Evolutionary conservation across 169 alveolate species (phyloP).

Genomic region (Eimeria brunetti): DNA sequence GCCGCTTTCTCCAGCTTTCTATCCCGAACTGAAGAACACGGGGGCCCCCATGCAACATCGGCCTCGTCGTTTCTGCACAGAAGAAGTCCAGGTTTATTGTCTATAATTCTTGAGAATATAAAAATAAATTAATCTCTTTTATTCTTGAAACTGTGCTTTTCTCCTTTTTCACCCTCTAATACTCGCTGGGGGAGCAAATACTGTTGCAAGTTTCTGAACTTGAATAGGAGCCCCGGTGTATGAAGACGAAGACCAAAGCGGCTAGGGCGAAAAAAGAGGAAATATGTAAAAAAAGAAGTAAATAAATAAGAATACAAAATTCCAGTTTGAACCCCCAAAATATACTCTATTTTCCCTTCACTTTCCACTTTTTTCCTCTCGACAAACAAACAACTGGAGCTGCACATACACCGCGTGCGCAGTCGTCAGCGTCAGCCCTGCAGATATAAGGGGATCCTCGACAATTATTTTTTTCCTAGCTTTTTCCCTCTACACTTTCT

Average conservation of each 20-base stretch:
- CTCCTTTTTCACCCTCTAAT: not conserved
- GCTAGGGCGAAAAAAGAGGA: not conserved
- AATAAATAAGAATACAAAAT: not conserved
- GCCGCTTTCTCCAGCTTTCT: not conserved
- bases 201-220: not conserved
- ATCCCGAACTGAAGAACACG: not conserved
- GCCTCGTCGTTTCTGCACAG: not conserved
- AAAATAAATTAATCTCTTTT: not conserved
- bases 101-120: not conserved
- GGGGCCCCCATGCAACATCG: constrained; percentile 7
- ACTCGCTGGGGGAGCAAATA: not conserved
- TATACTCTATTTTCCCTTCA: not conserved
- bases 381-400: not conserved
- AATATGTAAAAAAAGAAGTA: not conserved
- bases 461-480: not conserved
- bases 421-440: not conserved
- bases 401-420: not conserved
- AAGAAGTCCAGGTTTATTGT: not conserved
- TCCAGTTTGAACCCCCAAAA: not conserved
- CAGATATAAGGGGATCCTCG: too few species aligned
- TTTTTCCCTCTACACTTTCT: too few species aligned
- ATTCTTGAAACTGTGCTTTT: not conserved
- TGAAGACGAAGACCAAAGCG: not conserved
- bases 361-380: not conserved
- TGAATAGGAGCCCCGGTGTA: not conserved